These are phyloP conservation scores for Psilocybe tampanensis DNA, from an alignment of 768 basidiomycete genomes.

Conservation along the genomic window DNA sequence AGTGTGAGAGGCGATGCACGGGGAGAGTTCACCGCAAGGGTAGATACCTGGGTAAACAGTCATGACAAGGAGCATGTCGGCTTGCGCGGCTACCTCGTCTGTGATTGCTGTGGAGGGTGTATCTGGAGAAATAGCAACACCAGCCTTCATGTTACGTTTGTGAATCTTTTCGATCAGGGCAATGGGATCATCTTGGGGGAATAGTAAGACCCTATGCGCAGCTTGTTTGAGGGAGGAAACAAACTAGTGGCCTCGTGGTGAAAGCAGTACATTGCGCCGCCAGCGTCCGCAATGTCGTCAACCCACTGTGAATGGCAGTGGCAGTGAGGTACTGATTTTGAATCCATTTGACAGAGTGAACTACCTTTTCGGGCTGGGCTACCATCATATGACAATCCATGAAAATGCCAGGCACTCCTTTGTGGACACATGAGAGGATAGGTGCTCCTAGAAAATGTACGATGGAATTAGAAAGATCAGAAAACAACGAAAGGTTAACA, in stretches of 20 bases:
- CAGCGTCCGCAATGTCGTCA: conserved; percentile 92
- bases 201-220: background rate
- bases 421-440: conserved; percentile 80
- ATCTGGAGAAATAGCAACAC: conserved; percentile 95
- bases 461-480: background rate
- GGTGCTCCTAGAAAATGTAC: conserved; percentile 66
- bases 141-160: conserved; percentile 86
- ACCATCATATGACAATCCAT: conserved; percentile 99
- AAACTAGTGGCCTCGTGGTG: conserved; percentile 92
- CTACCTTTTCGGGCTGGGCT: conserved; percentile 84
- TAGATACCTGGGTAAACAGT: conserved; percentile 87
- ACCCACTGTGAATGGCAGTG: conserved; percentile 90
- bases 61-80: conserved; percentile 98
- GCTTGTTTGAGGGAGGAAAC: conserved; percentile 24
- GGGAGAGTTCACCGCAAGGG: background rate
- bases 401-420: conserved; percentile 91
- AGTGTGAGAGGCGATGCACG: background rate
- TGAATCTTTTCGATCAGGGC: conserved; percentile 83
- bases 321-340: background rate
- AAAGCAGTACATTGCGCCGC: conserved; percentile 94
- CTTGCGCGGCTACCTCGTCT: conserved; percentile 77
- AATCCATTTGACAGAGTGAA: background rate
- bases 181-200: conserved; percentile 60
- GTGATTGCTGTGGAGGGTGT: conserved; percentile 90
- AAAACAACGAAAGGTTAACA: conserved; percentile 21